Conservation (phyloP, 1,284 basidiomycete species). For the Malassezia psittaci region DNA sequence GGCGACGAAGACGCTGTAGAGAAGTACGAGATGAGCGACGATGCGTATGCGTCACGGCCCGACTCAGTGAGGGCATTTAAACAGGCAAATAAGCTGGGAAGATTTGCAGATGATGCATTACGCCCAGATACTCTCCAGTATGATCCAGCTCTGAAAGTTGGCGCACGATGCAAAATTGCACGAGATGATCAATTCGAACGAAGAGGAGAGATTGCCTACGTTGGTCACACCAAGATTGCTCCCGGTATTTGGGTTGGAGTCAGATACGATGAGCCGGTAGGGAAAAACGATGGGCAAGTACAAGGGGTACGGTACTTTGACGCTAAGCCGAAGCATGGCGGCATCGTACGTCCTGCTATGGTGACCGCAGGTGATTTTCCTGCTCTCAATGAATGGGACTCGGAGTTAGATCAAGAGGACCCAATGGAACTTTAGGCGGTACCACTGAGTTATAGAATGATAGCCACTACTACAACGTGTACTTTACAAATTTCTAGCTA, state of each 20-base stretch:
- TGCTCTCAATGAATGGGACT: background rate
- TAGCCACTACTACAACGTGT: too few species aligned
- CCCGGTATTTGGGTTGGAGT: constrained; percentile 70
- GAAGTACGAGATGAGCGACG: constrained; percentile 14
- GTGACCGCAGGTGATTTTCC: constrained; percentile 78
- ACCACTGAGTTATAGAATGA: too few species aligned
- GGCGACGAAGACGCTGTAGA: constrained; percentile 7
- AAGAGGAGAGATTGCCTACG: constrained; percentile 72
- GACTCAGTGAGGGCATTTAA: constrained; percentile 87
- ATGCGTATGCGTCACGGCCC: constrained; percentile 14
- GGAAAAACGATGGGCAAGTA: constrained; percentile 90
- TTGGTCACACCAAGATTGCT: constrained; percentile 70
- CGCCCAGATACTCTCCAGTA: constrained; percentile 40
- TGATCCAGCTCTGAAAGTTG: constrained; percentile 51
- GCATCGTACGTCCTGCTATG: constrained; percentile 76
- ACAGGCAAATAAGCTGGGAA: constrained; percentile 74
- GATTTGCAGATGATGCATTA: constrained; percentile 56
- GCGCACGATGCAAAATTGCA: constrained; percentile 73
- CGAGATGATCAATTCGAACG: constrained; percentile 52
- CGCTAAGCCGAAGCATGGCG: constrained; percentile 65
- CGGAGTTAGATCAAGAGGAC: too few species aligned
- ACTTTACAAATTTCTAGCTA: too few species aligned
- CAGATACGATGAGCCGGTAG: constrained; percentile 89
- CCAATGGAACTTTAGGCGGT: too few species aligned
- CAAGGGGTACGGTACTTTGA: constrained; percentile 75